Evolutionary conservation across 176 grass and related monocot genomes (phyloP).

Genomic region (Phragmites australis): DNA sequence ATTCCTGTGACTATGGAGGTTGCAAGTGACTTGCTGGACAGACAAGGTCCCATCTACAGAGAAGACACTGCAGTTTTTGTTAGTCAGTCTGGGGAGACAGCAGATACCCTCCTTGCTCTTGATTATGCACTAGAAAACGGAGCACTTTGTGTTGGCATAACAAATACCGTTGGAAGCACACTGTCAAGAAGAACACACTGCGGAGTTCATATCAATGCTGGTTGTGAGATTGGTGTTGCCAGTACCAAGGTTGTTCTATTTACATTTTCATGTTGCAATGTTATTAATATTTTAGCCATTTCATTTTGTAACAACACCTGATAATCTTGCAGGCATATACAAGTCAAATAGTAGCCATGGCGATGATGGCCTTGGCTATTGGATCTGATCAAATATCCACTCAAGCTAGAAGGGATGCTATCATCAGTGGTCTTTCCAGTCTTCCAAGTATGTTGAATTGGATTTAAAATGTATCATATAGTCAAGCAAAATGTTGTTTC

Average conservation of each 20-base stretch:
- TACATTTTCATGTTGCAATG: background rate
- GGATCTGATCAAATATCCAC: slow-evolving; percentile 94
- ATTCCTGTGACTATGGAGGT: slow-evolving; percentile 93
- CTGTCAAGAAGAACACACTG: slow-evolving; percentile 94
- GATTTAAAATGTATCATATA: background rate
- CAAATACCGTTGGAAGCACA: slow-evolving; percentile 92
- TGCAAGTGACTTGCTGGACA: slow-evolving; percentile 88
- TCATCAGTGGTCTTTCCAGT: slow-evolving; percentile 62
- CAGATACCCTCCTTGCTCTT: slow-evolving; percentile 91
- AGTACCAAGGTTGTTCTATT: slow-evolving; percentile 70
- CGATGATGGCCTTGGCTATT: slow-evolving; percentile 94
- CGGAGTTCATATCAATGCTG: slow-evolving; percentile 93
- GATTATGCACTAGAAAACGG: slow-evolving; percentile 84
- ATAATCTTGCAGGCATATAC: slow-evolving; percentile 73
- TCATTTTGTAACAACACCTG: slow-evolving; percentile 17
- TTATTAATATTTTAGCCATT: background rate
- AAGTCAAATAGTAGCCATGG: slow-evolving; percentile 95
- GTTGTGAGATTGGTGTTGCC: slow-evolving; percentile 94
- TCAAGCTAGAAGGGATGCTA: slow-evolving; percentile 62
- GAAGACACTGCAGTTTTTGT: slow-evolving; percentile 92
- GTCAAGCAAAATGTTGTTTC: slow-evolving; percentile 1
- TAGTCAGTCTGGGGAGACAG: slow-evolving; percentile 95
- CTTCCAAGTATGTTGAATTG: slow-evolving; percentile 63
- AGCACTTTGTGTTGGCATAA: slow-evolving; percentile 86
- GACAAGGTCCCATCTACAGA: slow-evolving; percentile 80